A percentile compares a stretch with the other conserved stretches of the same genome.
Conservation (phyloP, 345 rosid genomes). For the Sisymbrium irio region DNA sequence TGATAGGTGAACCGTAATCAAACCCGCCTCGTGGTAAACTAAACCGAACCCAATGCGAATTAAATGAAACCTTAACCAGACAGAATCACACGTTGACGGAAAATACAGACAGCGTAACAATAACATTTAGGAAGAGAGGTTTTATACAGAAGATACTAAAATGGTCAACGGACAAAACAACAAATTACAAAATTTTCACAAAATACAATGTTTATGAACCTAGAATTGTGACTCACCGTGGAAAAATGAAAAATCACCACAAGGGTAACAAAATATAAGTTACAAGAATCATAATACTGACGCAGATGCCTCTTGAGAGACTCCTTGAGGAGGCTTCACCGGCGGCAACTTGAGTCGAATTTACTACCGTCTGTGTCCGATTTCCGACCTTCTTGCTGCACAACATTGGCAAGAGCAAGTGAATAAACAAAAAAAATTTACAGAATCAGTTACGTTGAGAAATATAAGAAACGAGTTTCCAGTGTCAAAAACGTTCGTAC, state of each 20-base stretch:
- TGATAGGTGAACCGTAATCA: not conserved
- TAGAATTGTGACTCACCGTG: slow-evolving; percentile 24
- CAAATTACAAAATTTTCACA: slow-evolving; percentile 19
- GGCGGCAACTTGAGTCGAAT: slow-evolving; percentile 45
- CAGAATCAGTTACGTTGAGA: not conserved
- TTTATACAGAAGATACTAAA: slow-evolving; percentile 13
- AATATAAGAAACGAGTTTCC: not conserved
- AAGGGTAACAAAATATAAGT: slow-evolving; percentile 44
- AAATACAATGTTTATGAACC: not conserved
- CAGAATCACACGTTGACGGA: not conserved
- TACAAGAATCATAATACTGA: slow-evolving; percentile 37
- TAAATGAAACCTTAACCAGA: not conserved
- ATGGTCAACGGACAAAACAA: slow-evolving; percentile 4
- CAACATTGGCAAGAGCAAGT: not conserved
- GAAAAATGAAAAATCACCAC: slow-evolving; percentile 29
- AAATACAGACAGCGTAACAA: not conserved
- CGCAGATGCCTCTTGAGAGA: slow-evolving; percentile 24
- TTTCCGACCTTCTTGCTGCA: slow-evolving; percentile 79
- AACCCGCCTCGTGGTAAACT: not conserved
- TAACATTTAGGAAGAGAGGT: not conserved
- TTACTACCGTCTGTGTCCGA: slow-evolving; percentile 53
- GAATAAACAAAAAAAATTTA: not conserved
- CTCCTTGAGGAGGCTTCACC: slow-evolving; percentile 20
- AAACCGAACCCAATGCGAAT: not conserved
- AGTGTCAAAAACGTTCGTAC: slow-evolving; percentile 39